Conservation (phyloP, 331 rosid genomes). For the Stylosanthes scabra region DNA sequence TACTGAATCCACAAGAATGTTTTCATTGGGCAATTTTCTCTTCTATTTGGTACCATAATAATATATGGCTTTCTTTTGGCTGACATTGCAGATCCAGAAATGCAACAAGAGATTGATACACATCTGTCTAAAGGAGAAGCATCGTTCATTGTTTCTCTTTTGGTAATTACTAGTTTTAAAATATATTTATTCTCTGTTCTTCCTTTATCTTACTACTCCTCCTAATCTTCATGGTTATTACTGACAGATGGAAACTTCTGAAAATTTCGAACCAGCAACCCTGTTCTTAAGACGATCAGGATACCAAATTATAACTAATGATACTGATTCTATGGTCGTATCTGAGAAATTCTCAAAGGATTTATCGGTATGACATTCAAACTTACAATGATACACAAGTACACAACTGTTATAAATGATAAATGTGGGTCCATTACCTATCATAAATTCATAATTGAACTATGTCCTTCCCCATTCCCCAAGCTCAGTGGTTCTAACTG, state of each 20-base stretch:
- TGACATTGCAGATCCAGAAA: constrained; percentile 66
- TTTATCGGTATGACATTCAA: constrained; percentile 70
- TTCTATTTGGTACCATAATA: neutral
- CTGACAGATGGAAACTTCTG: constrained; percentile 77
- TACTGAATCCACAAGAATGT: constrained; percentile 33
- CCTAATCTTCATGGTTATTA: constrained; percentile 30
- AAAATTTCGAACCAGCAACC: constrained; percentile 86
- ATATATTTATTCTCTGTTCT: constrained; percentile 18
- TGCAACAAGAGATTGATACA: constrained; percentile 82
- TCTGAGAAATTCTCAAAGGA: constrained; percentile 83
- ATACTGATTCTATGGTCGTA: constrained; percentile 58
- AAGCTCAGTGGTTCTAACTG: too few relatives aligned
- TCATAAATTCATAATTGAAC: constrained; percentile 6
- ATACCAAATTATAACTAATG: constrained; percentile 69
- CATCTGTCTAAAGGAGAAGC: constrained; percentile 77
- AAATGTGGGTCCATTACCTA: neutral
- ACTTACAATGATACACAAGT: constrained; percentile 4
- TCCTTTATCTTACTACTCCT: constrained; percentile 8
- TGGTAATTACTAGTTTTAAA: constrained; percentile 61
- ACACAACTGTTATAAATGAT: neutral
- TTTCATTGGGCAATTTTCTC: constrained; percentile 14
- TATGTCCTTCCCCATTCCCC: too few relatives aligned
- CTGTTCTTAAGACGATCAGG: constrained; percentile 71
- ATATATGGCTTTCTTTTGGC: constrained; percentile 34
- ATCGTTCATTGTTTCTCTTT: constrained; percentile 59